These are phyloP conservation scores for Eimeria acervulina DNA, from an alignment of 169 alveolate genomes.

Conservation along the genomic window DNA sequence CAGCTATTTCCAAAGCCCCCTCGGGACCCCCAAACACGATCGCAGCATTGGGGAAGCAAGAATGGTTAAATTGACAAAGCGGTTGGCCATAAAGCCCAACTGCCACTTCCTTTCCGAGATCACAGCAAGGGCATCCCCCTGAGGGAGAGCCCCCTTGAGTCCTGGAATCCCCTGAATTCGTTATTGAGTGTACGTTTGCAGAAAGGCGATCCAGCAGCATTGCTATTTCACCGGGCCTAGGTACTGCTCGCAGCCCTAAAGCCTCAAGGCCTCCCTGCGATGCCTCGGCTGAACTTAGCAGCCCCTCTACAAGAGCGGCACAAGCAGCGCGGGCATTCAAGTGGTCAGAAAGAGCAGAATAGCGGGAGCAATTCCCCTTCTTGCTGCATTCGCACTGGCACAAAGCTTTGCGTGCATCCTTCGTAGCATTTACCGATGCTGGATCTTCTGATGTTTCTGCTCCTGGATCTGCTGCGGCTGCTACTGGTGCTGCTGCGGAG, in stretches of 20 bases:
- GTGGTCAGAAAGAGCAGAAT: slow-evolving; percentile 34
- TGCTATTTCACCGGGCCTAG: slow-evolving; percentile 7
- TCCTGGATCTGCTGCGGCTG: slow-evolving; percentile 6
- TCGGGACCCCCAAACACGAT: slow-evolving; percentile 45
- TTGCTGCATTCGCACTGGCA: slow-evolving; percentile 1
- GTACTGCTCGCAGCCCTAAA: slow-evolving; percentile 7
- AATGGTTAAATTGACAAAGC: slow-evolving; percentile 27
- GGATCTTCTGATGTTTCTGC: neutral
- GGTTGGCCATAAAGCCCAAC: slow-evolving; percentile 60
- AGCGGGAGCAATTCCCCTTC: neutral
- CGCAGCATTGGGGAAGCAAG: slow-evolving; percentile 52
- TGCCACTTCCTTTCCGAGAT: slow-evolving; percentile 56
- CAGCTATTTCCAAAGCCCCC: slow-evolving; percentile 44
- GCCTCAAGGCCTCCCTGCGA: slow-evolving; percentile 26
- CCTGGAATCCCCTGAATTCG: neutral
- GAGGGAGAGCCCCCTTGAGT: neutral
- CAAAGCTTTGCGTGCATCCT: neutral
- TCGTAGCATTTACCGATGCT: neutral
- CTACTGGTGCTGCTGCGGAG: slow-evolving; percentile 13
- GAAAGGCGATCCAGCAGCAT: slow-evolving; percentile 23
- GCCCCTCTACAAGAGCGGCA: slow-evolving; percentile 50
- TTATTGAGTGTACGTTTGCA: slow-evolving; percentile 60
- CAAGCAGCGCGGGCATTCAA: slow-evolving; percentile 13
- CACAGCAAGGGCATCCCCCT: slow-evolving; percentile 57
- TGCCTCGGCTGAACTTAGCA: slow-evolving; percentile 14